A percentile compares a stretch with the other conserved stretches of the same genome.
These are phyloP conservation scores for Mycena leptocephala DNA, from an alignment of 768 basidiomycete species.

Conservation along the genomic window DNA sequence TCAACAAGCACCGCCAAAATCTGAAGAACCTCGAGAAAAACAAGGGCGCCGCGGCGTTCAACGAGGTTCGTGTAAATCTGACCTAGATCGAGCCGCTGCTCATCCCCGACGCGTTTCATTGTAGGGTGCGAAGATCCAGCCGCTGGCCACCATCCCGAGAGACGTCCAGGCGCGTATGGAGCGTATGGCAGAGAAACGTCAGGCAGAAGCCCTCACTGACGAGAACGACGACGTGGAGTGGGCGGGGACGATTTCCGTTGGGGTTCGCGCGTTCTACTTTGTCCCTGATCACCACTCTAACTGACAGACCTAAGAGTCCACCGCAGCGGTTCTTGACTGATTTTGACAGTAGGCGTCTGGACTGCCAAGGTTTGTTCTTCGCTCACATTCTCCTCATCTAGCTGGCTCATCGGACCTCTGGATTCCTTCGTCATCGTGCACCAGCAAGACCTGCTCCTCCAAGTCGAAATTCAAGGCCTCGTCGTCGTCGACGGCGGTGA, in stretches of 20 bases:
- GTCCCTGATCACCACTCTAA: too few relatives aligned
- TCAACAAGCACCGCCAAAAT: slow-evolving; percentile 58
- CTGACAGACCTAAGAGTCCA: too few relatives aligned
- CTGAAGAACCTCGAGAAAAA: slow-evolving; percentile 53
- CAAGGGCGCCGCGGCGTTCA: slow-evolving; percentile 36
- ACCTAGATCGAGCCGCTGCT: neutral
- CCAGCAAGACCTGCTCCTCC: slow-evolving; percentile 41
- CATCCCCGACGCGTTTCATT: neutral
- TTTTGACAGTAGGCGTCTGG: slow-evolving; percentile 53
- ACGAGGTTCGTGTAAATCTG: neutral
- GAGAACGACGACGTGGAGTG: slow-evolving; percentile 53
- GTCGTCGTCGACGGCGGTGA: slow-evolving; percentile 47
- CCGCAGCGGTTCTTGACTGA: slow-evolving; percentile 55
- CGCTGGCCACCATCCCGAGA: slow-evolving; percentile 36
- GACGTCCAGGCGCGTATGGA: slow-evolving; percentile 18
- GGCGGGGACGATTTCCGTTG: slow-evolving; percentile 58
- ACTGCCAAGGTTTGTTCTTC: neutral
- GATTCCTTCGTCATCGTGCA: slow-evolving; percentile 29
- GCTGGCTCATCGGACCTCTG: slow-evolving; percentile 32
- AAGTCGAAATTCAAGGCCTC: slow-evolving; percentile 49
- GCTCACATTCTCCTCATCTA: neutral
- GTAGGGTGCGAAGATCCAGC: slow-evolving; percentile 49
- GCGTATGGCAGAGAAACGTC: slow-evolving; percentile 34
- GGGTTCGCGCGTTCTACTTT: slow-evolving; percentile 54
- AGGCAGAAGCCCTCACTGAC: slow-evolving; percentile 52